These are phyloP conservation scores for Erysimum cheiri DNA, from an alignment of 441 rosid genomes.

Conservation along the genomic window DNA sequence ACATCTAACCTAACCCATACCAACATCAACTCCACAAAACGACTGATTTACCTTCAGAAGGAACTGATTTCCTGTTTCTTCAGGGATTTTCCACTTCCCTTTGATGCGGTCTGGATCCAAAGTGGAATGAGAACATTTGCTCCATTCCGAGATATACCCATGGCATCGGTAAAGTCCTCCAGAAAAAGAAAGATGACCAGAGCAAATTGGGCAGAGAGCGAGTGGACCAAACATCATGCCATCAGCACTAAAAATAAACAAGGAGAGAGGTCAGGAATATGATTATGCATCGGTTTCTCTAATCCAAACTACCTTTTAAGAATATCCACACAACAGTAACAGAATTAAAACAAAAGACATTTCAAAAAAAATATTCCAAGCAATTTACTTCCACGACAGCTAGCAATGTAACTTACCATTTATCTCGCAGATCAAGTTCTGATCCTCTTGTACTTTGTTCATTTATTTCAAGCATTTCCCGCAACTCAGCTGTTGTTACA, in stretches of 20 bases:
- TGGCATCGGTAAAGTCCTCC: slow-evolving; percentile 81
- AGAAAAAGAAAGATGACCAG: slow-evolving; percentile 71
- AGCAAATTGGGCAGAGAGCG: slow-evolving; percentile 73
- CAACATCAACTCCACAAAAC: slow-evolving; percentile 19
- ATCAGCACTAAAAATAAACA: slow-evolving; percentile 67
- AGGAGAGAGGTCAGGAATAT: slow-evolving; percentile 12
- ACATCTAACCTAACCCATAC: slow-evolving; percentile 1
- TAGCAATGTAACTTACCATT: slow-evolving; percentile 61
- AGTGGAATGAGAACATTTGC: slow-evolving; percentile 87
- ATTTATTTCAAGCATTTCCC: slow-evolving; percentile 81
- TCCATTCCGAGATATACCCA: slow-evolving; percentile 88
- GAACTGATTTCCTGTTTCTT: slow-evolving; percentile 65
- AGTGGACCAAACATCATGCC: slow-evolving; percentile 98
- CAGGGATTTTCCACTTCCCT: slow-evolving; percentile 92
- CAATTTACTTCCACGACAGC: slow-evolving; percentile 13
- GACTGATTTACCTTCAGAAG: slow-evolving; percentile 66
- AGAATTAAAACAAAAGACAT: too few relatives aligned
- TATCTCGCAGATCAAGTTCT: slow-evolving; percentile 86
- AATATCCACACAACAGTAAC: slow-evolving; percentile 12
- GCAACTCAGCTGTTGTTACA: slow-evolving; percentile 76
- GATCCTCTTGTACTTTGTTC: slow-evolving; percentile 83
- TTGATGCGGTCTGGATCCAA: slow-evolving; percentile 70
- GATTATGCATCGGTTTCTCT: slow-evolving; percentile 25
- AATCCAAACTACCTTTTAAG: slow-evolving; percentile 18
- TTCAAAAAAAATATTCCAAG: neutral